These are phyloP conservation scores for Fusarium caatingaense DNA, from an alignment of 2,329 filamentous ascomycete species.

Conservation along the genomic window DNA sequence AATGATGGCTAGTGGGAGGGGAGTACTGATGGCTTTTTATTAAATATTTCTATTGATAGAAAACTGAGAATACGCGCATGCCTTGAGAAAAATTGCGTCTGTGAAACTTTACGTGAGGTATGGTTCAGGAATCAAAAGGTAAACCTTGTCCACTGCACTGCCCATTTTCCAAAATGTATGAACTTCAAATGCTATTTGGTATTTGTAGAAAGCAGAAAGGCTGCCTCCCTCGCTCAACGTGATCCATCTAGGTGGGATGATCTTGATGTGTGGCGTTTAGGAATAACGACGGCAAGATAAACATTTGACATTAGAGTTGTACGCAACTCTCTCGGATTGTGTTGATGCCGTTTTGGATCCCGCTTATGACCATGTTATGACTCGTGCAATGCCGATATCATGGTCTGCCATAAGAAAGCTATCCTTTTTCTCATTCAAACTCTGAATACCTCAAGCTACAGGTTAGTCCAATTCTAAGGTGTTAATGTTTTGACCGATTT, in stretches of 20 bases:
- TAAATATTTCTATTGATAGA: not conserved
- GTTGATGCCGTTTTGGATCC: too few relatives aligned
- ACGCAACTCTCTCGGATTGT: too few relatives aligned
- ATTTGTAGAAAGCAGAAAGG: too few relatives aligned
- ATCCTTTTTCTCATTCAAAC: not conserved
- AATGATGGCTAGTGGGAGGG: not conserved
- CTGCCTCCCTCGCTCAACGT: rapidly evolving
- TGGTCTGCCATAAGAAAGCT: not conserved
- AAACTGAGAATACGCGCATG: not conserved
- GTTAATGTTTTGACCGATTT: rapidly evolving
- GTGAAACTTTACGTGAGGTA: not conserved
- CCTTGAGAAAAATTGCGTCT: rapidly evolving
- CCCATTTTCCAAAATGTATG: too few relatives aligned
- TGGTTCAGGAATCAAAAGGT: too few relatives aligned
- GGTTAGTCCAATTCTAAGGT: not conserved
- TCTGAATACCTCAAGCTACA: not conserved
- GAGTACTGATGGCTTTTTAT: not conserved
- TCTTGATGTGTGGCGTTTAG: rapidly evolving
- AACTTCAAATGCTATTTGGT: too few relatives aligned
- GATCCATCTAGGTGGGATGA: rapidly evolving
- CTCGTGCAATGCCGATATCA: too few relatives aligned
- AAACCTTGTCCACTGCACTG: rapidly evolving
- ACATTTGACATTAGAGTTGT: too few relatives aligned
- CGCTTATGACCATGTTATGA: too few relatives aligned
- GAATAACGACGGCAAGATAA: too few relatives aligned